Percentiles rank a stretch among this genome's conserved stretches.
phyloP scores from a whole-genome alignment of 345 rosid species.

The sweet orange (Citrus sinensis) region DNA sequence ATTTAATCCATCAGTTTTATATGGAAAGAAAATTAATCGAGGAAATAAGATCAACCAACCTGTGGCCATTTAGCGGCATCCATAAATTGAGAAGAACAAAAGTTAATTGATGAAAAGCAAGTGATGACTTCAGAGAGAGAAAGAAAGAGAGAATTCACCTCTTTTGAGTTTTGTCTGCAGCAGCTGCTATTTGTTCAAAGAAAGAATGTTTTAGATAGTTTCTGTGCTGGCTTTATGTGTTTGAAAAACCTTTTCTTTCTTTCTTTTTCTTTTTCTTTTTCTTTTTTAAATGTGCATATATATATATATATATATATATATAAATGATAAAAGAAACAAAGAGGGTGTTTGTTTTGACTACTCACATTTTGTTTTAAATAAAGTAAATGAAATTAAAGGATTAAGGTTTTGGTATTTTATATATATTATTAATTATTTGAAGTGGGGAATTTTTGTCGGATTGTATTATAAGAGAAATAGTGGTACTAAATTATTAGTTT shows the following conservation, averaged over 20 bases:
- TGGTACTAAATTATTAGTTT: neutral
- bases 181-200: constrained; percentile 43
- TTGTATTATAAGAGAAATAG: constrained; percentile 5
- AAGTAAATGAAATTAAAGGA: neutral
- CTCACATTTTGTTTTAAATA: neutral
- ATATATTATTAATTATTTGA: constrained; percentile 7
- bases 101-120: constrained; percentile 29
- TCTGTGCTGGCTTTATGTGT: constrained; percentile 44
- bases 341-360: constrained; percentile 38
- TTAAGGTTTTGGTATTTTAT: neutral
- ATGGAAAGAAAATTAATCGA: neutral
- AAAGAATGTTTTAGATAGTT: constrained; percentile 52
- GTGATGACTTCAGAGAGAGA: constrained; percentile 49
- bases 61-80: constrained; percentile 48
- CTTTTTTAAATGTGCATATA: too few relatives aligned
- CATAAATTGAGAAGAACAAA: constrained; percentile 38
- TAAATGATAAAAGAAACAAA: neutral
- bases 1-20: neutral
- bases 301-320: neutral
- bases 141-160: constrained; percentile 30
- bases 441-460: constrained; percentile 23
- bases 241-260: constrained; percentile 6
- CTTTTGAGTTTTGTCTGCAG: constrained; percentile 32
- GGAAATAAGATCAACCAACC: constrained; percentile 27
- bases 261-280: too few relatives aligned